Evolutionary conservation across 106 monocot genomes (phyloP).

Genomic region (Alisma plantagoaquatica): DNA sequence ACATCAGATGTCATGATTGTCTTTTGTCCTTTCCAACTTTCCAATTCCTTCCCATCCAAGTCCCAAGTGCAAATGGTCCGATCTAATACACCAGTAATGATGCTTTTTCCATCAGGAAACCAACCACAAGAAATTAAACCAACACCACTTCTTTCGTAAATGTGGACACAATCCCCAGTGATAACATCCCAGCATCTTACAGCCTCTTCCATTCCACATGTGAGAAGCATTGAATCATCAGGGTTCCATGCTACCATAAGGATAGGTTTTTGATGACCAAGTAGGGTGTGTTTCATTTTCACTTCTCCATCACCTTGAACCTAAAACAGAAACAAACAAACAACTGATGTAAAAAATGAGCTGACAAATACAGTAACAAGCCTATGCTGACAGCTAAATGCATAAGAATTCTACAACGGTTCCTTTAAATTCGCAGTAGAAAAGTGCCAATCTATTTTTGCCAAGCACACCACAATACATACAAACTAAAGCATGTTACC

Average conservation of each 20-base stretch:
- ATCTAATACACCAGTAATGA: constrained; percentile 52
- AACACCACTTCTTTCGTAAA: constrained; percentile 46
- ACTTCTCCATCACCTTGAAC: too few relatives aligned
- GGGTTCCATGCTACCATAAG: constrained; percentile 85
- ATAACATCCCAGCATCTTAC: constrained; percentile 59
- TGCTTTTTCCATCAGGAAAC: constrained; percentile 56
- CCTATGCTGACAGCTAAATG: too few relatives aligned
- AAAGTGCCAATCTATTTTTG: too few relatives aligned
- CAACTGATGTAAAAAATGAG: too few relatives aligned
- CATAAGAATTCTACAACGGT: too few relatives aligned
- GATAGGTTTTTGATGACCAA: constrained; percentile 63
- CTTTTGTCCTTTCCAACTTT: constrained; percentile 52
- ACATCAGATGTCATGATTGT: constrained; percentile 54
- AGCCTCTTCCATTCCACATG: constrained; percentile 78
- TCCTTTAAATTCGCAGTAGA: too few relatives aligned
- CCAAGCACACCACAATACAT: too few relatives aligned
- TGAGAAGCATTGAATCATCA: constrained; percentile 63
- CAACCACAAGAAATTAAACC: constrained; percentile 73
- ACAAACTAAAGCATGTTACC: too few relatives aligned
- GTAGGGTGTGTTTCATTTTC: constrained; percentile 55
- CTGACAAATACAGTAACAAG: too few relatives aligned
- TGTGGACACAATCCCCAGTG: constrained; percentile 49
- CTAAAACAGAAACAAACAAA: too few relatives aligned
- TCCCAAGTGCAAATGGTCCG: constrained; percentile 57
- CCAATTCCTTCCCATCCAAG: constrained; percentile 55